Evolutionary conservation across 2,329 filamentous ascomycete species (phyloP).

Genomic region (Parafenestella ontariensis): DNA sequence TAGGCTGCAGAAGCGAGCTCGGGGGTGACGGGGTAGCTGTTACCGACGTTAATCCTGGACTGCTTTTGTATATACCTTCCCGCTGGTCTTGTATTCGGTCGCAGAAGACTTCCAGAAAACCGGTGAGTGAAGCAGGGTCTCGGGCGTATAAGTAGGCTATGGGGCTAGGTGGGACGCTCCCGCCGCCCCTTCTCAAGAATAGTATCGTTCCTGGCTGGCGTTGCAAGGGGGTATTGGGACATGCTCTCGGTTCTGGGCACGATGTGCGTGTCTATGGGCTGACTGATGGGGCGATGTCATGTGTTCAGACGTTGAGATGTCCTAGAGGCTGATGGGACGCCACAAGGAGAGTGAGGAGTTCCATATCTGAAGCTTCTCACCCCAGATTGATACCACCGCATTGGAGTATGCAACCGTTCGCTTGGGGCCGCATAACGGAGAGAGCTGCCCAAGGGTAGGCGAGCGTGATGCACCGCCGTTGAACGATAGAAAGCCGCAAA

Average conservation of each 20-base stretch:
- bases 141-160: conserved; percentile 27
- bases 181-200: conserved; percentile 30
- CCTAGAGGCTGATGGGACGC: conserved; percentile 5
- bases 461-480: background rate
- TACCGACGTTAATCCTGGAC: conserved; percentile 27
- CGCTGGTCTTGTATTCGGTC: conserved; percentile 16
- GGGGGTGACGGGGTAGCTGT: conserved; percentile 25
- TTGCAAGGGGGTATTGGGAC: conserved; percentile 9
- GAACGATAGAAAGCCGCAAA: background rate
- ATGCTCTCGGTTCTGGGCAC: background rate
- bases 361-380: conserved; percentile 3
- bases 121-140: conserved; percentile 13
- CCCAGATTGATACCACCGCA: conserved; percentile 9
- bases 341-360: conserved; percentile 5
- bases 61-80: conserved; percentile 4
- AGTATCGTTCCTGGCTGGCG: conserved; percentile 28
- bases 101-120: conserved; percentile 18
- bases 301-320: conserved; percentile 1
- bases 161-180: conserved; percentile 10
- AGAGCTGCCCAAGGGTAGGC: background rate
- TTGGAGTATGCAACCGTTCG: conserved; percentile 11
- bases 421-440: background rate
- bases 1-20: conserved; percentile 36
- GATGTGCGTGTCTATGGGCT: conserved; percentile 11
- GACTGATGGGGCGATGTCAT: conserved; percentile 27